Percentiles rank a stretch among this genome's conserved stretches.
Conservation (phyloP, 345 rosid genomes). For the Citrus hindsii region DNA sequence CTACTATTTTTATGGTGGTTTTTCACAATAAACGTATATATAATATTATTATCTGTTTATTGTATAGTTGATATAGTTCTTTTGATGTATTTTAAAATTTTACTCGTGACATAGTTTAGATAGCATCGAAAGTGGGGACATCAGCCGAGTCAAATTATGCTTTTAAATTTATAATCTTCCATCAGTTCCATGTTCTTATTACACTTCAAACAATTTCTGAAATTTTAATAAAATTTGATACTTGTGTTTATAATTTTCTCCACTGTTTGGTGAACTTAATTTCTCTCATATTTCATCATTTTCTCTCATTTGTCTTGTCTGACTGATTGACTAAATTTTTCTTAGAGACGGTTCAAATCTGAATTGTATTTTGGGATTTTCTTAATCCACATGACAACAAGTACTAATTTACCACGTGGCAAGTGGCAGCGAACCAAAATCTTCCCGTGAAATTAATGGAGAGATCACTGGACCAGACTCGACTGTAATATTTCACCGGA, state of each 20-base stretch:
- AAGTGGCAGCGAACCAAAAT: background rate
- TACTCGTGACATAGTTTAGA: too few species aligned
- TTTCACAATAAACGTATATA: too few species aligned
- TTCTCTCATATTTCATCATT: too few species aligned
- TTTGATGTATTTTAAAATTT: too few species aligned
- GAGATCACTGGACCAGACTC: background rate
- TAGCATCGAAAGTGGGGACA: too few species aligned
- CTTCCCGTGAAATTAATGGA: background rate
- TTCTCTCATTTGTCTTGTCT: background rate
- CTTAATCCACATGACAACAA: background rate
- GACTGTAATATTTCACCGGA: background rate
- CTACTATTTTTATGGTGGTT: too few species aligned
- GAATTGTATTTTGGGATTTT: background rate
- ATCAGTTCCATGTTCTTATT: background rate
- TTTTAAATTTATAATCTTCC: background rate
- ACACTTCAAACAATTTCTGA: background rate
- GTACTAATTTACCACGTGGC: background rate
- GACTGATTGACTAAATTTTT: background rate
- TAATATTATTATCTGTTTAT: too few species aligned
- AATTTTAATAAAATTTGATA: too few species aligned
- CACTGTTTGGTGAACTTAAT: background rate
- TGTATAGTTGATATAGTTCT: too few species aligned
- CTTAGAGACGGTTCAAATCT: background rate
- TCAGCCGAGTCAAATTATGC: too few species aligned
- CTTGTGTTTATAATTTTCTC: background rate